These are phyloP conservation scores for Coemansia sp. DNA, from an alignment of 192 early-diverging fungal species.

Conservation along the genomic window DNA sequence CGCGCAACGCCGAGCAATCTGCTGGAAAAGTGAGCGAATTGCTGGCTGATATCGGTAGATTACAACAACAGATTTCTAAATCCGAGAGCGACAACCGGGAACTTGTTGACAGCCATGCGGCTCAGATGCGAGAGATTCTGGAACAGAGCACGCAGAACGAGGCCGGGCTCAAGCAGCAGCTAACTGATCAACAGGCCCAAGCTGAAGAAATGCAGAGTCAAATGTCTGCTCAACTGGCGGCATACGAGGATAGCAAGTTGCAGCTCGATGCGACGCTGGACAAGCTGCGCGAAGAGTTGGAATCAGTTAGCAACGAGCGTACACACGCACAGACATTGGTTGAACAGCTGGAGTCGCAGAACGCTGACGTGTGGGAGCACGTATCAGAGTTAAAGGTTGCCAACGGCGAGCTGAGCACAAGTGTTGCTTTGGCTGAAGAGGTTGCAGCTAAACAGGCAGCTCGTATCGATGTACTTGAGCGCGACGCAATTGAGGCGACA, in stretches of 20 bases:
- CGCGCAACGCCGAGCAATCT: constrained; percentile 9
- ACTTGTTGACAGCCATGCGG: constrained; percentile 9
- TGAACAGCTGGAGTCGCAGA: constrained; percentile 32
- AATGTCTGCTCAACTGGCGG: constrained; percentile 1
- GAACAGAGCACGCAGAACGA: background rate
- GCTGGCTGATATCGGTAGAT: background rate
- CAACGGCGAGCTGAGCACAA: constrained; percentile 19
- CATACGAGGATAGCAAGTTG: background rate
- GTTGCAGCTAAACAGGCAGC: background rate
- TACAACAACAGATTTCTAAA: constrained; percentile 8
- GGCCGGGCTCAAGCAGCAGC: constrained; percentile 3
- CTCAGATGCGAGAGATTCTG: constrained; percentile 8
- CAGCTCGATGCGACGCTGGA: constrained; percentile 8
- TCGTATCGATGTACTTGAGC: constrained; percentile 13
- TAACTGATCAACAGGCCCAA: background rate
- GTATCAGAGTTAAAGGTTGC: constrained; percentile 32
- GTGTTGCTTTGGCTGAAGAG: constrained; percentile 3
- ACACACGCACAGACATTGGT: constrained; percentile 4
- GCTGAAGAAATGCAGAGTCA: background rate
- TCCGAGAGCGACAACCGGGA: background rate
- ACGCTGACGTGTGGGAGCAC: constrained; percentile 40
- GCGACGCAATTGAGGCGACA: background rate
- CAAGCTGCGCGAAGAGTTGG: constrained; percentile 13
- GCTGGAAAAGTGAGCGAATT: background rate
- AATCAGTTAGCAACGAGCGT: background rate